phyloP scores from a whole-genome alignment of 2,329 filamentous ascomycete genomes.

The Blumeriella jaapii region DNA sequence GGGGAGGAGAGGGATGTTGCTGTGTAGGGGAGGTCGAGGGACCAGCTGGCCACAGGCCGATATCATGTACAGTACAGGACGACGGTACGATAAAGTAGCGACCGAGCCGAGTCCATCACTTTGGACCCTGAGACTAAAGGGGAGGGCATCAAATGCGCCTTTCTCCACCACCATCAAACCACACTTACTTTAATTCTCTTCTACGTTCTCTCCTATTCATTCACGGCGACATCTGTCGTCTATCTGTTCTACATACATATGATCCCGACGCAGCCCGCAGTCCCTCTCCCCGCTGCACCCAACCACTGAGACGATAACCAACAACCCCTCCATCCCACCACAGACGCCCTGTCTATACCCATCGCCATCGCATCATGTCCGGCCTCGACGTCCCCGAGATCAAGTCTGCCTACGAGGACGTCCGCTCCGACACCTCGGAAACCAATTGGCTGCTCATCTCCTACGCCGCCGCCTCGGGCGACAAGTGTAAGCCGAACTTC shows the following conservation, averaged over 20 bases:
- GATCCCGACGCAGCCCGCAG: conserved; percentile 2
- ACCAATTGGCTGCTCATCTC: conserved; percentile 59
- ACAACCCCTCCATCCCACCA: neutral
- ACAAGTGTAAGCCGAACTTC: too few species aligned
- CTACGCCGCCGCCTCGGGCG: conserved; percentile 42
- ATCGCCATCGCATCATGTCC: conserved; percentile 35
- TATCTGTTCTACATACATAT: neutral
- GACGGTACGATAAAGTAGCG: too few species aligned
- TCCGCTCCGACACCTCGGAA: conserved; percentile 53
- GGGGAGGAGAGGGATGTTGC: conserved; percentile 1
- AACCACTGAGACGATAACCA: too few species aligned
- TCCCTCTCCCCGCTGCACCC: conserved; percentile 1
- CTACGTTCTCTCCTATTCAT: too few species aligned
- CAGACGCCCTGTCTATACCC: too few species aligned
- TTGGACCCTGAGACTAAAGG: too few species aligned
- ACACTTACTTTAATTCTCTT: too few species aligned
- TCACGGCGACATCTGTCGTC: too few species aligned
- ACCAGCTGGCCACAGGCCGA: conserved; percentile 12
- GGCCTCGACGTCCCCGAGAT: conserved; percentile 47
- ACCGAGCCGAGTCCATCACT: too few species aligned
- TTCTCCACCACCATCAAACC: too few species aligned
- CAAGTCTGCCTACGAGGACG: conserved; percentile 51
- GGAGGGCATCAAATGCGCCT: too few species aligned
- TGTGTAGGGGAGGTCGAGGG: conserved; percentile 5
- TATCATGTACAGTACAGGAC: too few species aligned